Base-by-base conservation (phyloP, 2,329 filamentous ascomycete species). In the Zymoseptoria ardabiliae region DNA sequence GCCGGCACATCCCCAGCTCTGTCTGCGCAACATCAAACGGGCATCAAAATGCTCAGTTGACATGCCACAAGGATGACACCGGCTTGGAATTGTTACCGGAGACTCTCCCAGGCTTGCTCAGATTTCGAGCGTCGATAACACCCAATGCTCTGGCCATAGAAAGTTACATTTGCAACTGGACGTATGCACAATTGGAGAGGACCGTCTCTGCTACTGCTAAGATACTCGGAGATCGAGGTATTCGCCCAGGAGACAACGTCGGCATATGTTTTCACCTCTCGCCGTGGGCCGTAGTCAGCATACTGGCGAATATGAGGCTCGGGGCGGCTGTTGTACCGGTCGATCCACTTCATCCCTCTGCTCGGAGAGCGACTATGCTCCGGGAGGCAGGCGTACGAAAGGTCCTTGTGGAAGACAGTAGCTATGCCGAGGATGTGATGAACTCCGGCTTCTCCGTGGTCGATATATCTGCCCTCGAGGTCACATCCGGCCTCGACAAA, bases 391-490 rank as follows among this genome's bases (percentile, higher is more conserved):
- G 28, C 9, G 53, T 41, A 2, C 5, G 10, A 17, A 41, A 8
- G 17, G 53, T 55, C 17, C 11, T 55, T n/a, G 25, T 64, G 55
- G 19, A 56, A 45, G 60, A 67, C 58, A 50, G 45, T 21, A 50
- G 45, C 3, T 50, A n/a, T 50, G 45, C 20, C 17, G 45, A 50
- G 17, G 45, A 50, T 50, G 7, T 50, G 45, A 7, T 50, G 7
- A 21, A 50, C 45, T 50, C 45, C 11, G 45, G 45, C 17, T 50
- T 50, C 45, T 50, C 17, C 7, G 17, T 21, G 45, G 20, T 50
- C 45, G 45, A 50, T 50, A 21, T n/a, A n/a, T 50, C 45, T n/a
- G 45, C 20, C 17, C 45, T n/a, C 45, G 20, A 50, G 45, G 17
- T 21, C 45, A 50, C 45, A 11, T 50, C 45, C 11, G 45, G 17